These are phyloP conservation scores for Cryptococcus jaspeensis DNA, from an alignment of 1,284 basidiomycete species.

Conservation along the genomic window DNA sequence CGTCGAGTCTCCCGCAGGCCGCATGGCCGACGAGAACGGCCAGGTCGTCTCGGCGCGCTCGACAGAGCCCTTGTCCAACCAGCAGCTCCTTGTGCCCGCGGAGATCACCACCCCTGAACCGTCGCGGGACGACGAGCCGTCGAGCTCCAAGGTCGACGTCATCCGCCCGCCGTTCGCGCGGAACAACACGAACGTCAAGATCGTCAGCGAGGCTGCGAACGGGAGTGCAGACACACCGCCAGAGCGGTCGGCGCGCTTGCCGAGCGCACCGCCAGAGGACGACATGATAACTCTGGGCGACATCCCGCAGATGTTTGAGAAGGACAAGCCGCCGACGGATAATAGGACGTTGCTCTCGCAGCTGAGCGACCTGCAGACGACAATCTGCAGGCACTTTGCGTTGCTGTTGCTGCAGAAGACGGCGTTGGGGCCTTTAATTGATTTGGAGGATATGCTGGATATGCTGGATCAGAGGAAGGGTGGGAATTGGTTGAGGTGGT, in stretches of 20 bases:
- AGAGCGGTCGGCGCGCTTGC: neutral
- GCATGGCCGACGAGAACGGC: conserved; percentile 68
- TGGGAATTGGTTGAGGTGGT: conserved; percentile 95
- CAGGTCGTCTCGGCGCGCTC: conserved; percentile 47
- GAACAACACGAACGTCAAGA: conserved; percentile 83
- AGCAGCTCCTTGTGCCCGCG: neutral
- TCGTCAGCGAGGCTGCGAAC: conserved; percentile 66
- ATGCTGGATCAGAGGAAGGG: conserved; percentile 89
- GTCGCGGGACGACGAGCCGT: conserved; percentile 2
- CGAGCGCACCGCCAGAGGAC: conserved; percentile 53
- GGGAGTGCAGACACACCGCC: conserved; percentile 14
- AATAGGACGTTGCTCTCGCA: conserved; percentile 66
- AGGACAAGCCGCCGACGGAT: conserved; percentile 58
- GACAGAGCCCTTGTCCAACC: too few species aligned
- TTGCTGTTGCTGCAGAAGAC: conserved; percentile 76
- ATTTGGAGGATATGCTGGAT: conserved; percentile 90
- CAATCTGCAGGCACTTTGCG: conserved; percentile 90
- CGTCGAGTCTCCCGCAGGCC: conserved; percentile 90
- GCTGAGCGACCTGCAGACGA: conserved; percentile 77
- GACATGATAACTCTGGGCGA: conserved; percentile 94
- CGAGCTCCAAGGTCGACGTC: conserved; percentile 48
- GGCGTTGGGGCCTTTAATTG: conserved; percentile 74
- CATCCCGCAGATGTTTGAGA: conserved; percentile 86
- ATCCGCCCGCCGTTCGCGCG: conserved; percentile 72
- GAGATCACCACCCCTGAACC: neutral